phyloP scores from a whole-genome alignment of 768 basidiomycete species.

The Suillus sp. region DNA sequence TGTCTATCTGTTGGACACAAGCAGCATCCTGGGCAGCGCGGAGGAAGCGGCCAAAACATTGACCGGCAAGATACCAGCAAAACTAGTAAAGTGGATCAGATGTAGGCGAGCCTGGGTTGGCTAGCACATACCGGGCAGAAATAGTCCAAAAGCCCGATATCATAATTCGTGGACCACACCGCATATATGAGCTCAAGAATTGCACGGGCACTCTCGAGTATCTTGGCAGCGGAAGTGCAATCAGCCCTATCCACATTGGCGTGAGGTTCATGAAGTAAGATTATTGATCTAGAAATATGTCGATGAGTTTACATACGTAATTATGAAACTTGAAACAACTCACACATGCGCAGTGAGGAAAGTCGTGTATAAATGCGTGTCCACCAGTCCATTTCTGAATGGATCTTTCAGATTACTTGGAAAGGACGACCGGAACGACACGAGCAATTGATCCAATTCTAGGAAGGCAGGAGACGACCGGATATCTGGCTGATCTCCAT shows the following conservation, averaged over 20 bases:
- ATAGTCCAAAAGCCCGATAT: constrained; percentile 68
- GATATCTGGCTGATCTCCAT: constrained; percentile 54
- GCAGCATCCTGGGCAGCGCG: constrained; percentile 62
- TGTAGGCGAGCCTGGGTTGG: constrained; percentile 4
- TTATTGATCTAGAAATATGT: constrained; percentile 50
- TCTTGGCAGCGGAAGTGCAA: constrained; percentile 70
- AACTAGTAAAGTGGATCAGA: constrained; percentile 40
- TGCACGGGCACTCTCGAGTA: constrained; percentile 64
- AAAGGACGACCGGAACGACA: constrained; percentile 59
- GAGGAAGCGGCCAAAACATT: constrained; percentile 67
- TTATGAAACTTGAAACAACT: constrained; percentile 15
- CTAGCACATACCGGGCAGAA: constrained; percentile 59
- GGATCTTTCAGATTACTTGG: constrained; percentile 58
- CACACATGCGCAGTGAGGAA: constrained; percentile 36
- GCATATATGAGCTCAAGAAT: constrained; percentile 68
- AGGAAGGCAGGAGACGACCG: constrained; percentile 63
- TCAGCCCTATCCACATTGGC: constrained; percentile 58
- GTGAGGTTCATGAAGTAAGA: constrained; percentile 77
- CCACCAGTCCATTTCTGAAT: constrained; percentile 52
- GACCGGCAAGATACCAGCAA: constrained; percentile 69
- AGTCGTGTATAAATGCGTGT: constrained; percentile 55
- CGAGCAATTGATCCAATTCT: constrained; percentile 60
- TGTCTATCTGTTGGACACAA: constrained; percentile 56
- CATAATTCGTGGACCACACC: constrained; percentile 70
- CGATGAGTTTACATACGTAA: constrained; percentile 30